Conservation (phyloP, 371 early-diverging fungal species). For the Apophysomyces elegans region DNA sequence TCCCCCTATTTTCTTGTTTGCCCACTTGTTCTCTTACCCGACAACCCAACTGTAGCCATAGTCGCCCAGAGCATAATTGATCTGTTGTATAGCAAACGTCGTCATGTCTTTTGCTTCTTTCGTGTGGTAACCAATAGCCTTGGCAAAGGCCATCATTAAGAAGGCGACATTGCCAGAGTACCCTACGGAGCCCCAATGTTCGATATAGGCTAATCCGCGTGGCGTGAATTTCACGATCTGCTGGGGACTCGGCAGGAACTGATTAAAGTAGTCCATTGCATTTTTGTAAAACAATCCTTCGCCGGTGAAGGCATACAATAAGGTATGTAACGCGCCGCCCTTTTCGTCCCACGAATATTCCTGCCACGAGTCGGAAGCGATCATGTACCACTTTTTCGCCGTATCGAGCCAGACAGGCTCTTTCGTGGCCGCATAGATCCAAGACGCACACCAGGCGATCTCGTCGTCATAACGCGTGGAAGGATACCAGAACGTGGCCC, state of each 20-base stretch:
- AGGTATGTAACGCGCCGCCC: conserved; percentile 49
- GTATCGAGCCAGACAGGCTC: conserved; percentile 43
- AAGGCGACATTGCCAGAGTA: conserved; percentile 58
- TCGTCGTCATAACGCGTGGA: conserved; percentile 57
- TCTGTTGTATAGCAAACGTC: conserved; percentile 57
- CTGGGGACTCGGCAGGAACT: conserved; percentile 49
- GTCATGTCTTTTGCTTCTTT: conserved; percentile 39
- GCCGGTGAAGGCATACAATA: conserved; percentile 53
- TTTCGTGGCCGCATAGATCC: conserved; percentile 57
- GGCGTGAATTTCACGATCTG: conserved; percentile 56
- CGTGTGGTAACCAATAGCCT: conserved; percentile 39
- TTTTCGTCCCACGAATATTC: conserved; percentile 66
- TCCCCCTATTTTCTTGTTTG: not conserved
- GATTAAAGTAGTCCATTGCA: conserved; percentile 52
- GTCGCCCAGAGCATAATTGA: conserved; percentile 65
- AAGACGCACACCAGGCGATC: conserved; percentile 54
- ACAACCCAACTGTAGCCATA: conserved; percentile 61
- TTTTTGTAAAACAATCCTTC: conserved; percentile 51
- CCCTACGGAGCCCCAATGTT: conserved; percentile 61
- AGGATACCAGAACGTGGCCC: conserved; percentile 61
- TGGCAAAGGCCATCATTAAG: conserved; percentile 57
- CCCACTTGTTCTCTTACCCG: conserved; percentile 24
- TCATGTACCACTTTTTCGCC: conserved; percentile 46
- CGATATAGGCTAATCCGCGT: conserved; percentile 58
- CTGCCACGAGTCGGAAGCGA: conserved; percentile 34